Evolutionary conservation across 2,329 filamentous ascomycete species (phyloP), one percentile per base, ranked within the genome.

Genomic region (Fusarium sp.): DNA sequence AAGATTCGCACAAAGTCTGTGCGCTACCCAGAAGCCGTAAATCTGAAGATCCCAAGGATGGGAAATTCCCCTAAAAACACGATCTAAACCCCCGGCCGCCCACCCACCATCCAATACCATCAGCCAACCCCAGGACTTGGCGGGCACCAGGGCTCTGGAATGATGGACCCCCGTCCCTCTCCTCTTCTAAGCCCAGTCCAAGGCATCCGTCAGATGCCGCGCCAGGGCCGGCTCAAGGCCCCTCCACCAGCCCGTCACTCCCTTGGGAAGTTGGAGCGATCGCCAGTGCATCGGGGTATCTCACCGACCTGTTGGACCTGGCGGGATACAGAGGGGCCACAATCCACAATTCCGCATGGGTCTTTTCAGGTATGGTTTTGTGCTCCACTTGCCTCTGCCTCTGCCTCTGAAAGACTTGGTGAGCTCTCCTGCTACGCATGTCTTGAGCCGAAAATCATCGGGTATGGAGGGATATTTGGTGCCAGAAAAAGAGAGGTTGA

Each of bases 81-180:
- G 66, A 69, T 69, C 67, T 56, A 53, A 58, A 26, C 63, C 62
- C 66, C 66, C 26, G 51, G 57, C 53, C 52, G 44, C 51, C 56
- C 63, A 59, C 55, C 58, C 56, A 61, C 57, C 57, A 65, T 52
- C 63, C 65, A 67, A 47, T 54, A 57, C 67, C 60, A 64, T 53
- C 56, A 62, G 44, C 54, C 57, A 70, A 69, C 68, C 62, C 63
- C 56, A 62, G 51, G 46, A 56, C 45, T 55, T 63, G 70, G 63
- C 65, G 53, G 36, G 62, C 68, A 69, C 70, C 68, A 66, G 59
- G 43, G 49, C 61, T 55, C 67, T 73, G 72, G 72, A 71, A 74
- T 73, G 69, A 62, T 47, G 60, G 70, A 44, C 47, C 68, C 65
- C 61, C 56, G 21, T 45, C 64, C 44, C 57, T 52, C 43, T 56